Conservation (phyloP, 1,139 yeast species). For the Candida mesenterica region DNA sequence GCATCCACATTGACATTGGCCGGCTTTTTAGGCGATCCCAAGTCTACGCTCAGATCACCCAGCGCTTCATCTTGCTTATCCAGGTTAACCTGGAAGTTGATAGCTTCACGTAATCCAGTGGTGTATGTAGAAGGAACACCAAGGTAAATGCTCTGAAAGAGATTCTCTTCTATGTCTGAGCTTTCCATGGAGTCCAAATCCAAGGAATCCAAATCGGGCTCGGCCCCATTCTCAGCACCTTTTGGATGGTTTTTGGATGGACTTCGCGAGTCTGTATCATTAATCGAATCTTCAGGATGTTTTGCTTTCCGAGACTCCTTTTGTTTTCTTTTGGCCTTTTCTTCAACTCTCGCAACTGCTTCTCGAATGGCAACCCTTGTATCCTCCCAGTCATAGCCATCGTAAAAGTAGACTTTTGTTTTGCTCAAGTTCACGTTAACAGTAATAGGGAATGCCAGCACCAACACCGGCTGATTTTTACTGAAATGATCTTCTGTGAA, state of each 20-base stretch:
- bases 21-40: neutral
- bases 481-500: slow-evolving; percentile 51
- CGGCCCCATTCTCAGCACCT: neutral
- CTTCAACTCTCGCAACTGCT: slow-evolving; percentile 63
- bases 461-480: slow-evolving; percentile 4
- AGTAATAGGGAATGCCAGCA: slow-evolving; percentile 21
- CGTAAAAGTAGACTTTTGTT: slow-evolving; percentile 59
- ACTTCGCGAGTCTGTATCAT: too few relatives aligned
- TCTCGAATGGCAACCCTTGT: slow-evolving; percentile 66
- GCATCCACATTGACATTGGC: slow-evolving; percentile 1
- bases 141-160: slow-evolving; percentile 73
- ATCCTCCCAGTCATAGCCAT: slow-evolving; percentile 91
- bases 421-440: slow-evolving; percentile 37
- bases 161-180: slow-evolving; percentile 53
- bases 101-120: slow-evolving; percentile 45
- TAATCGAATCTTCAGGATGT: too few relatives aligned
- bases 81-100: slow-evolving; percentile 34
- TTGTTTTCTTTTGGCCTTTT: slow-evolving; percentile 17
- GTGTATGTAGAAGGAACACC: slow-evolving; percentile 54
- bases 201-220: slow-evolving; percentile 12
- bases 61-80: neutral
- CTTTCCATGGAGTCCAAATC: slow-evolving; percentile 15
- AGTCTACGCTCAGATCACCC: neutral
- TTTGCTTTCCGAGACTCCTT: neutral
- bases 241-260: neutral